Evolutionary conservation across 2,329 filamentous ascomycete species (phyloP), one percentile per base, ranked within the genome.

Genomic region (Dactylellina drechsleri): DNA sequence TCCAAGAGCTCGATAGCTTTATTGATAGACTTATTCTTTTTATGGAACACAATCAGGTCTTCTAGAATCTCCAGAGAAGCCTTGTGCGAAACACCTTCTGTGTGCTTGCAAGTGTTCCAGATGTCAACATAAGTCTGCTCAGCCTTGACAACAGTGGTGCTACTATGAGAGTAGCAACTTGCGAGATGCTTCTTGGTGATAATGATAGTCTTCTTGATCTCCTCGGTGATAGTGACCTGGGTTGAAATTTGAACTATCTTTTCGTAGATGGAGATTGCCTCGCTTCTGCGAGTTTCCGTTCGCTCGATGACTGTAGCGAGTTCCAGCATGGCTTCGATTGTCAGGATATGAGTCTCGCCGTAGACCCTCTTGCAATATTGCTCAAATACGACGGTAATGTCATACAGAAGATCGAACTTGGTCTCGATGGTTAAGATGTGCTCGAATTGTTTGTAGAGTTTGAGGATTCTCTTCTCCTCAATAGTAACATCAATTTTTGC

Each of bases 161-260:
- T 57, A n/a, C 20, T 49, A 40, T 58, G 52, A n/a, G 52, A 57
- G n/a, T 66, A 66, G 41, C 62, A 66, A 12, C 53, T 58, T 13
- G 62, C 62, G 41, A 66, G 62, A n/a, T 66, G 62, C 26, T 66
- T 66, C 52, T 66, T 66, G 2, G 62, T 66, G 1, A 52, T 66
- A n/a, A 66, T 57, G 18, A 66, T 50, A 13, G 40, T 57, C 23
- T 40, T 58, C 41, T 57, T 66, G 50, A 57, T 52, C 40, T 66
- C 62, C 16, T 66, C 62, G 16, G 62, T 66, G 40, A 66, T 50
- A n/a, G 62, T 66, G 5, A 66, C 26, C 5, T 66, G 26, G 10
- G 50, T 49, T 8, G 62, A 66, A 26, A 66, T 58, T 36, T 57
- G 40, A n/a, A 66, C 13, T 10, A 66, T 66, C 23, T 28, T 57